phyloP scores from a whole-genome alignment of 2,329 filamentous ascomycete species.

The Alternaria sp. region DNA sequence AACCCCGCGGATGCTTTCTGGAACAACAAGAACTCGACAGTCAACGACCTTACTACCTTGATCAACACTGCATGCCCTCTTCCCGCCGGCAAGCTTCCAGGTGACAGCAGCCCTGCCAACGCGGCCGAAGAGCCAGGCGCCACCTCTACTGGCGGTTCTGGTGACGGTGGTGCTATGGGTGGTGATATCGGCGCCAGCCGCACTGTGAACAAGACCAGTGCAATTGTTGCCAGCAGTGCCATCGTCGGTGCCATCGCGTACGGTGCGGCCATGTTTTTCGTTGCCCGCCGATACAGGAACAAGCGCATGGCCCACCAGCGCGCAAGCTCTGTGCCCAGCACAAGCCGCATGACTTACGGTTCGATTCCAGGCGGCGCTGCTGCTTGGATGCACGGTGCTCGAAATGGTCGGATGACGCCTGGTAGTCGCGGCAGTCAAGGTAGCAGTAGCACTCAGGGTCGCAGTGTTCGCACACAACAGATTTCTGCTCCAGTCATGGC shows the following conservation, averaged over 20 bases:
- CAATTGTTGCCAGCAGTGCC: slow-evolving; percentile 77
- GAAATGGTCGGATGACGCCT: slow-evolving; percentile 51
- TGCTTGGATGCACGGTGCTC: slow-evolving; percentile 59
- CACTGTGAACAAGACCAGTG: slow-evolving; percentile 70
- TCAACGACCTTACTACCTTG: slow-evolving; percentile 76
- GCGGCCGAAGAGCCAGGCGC: slow-evolving; percentile 52
- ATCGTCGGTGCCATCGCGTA: slow-evolving; percentile 85
- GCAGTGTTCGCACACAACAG: slow-evolving; percentile 71
- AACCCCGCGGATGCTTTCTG: slow-evolving; percentile 79
- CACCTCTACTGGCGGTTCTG: slow-evolving; percentile 42
- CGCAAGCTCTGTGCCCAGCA: slow-evolving; percentile 78
- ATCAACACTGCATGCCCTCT: slow-evolving; percentile 87
- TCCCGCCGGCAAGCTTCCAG: slow-evolving; percentile 56
- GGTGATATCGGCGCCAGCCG: slow-evolving; percentile 62
- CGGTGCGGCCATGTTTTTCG: slow-evolving; percentile 91
- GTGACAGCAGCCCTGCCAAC: slow-evolving; percentile 51
- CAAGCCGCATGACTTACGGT: slow-evolving; percentile 60
- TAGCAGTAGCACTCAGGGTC: slow-evolving; percentile 69
- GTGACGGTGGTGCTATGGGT: slow-evolving; percentile 60
- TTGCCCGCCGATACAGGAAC: slow-evolving; percentile 89
- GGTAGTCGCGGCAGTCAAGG: slow-evolving; percentile 52
- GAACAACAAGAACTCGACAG: slow-evolving; percentile 71
- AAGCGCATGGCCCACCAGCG: slow-evolving; percentile 81
- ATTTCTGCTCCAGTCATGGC: slow-evolving; percentile 92
- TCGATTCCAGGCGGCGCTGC: slow-evolving; percentile 56